Percentiles rank a stretch among this genome's conserved stretches.
Evolutionary conservation across 2,329 filamentous ascomycete genomes (phyloP).

Genomic region (Colletotrichum nymphaeae): DNA sequence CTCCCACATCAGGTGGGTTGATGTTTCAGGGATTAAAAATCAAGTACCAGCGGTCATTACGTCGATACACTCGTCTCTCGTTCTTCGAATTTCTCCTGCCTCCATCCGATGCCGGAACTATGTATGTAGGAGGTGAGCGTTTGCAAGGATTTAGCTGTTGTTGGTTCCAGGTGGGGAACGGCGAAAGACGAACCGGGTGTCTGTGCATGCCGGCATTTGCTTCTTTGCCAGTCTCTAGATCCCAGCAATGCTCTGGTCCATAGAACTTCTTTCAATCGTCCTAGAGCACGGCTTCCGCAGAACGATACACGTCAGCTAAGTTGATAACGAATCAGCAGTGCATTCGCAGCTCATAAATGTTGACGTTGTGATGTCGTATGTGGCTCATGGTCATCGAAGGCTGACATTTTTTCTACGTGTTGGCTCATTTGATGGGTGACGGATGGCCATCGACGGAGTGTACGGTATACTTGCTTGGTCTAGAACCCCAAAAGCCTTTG

Average conservation of each 20-base stretch:
- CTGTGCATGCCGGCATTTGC: slow-evolving; percentile 16
- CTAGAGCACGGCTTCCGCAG: background rate
- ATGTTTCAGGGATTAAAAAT: background rate
- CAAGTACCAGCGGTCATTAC: background rate
- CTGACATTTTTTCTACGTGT: background rate
- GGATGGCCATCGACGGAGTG: background rate
- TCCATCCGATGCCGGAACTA: background rate
- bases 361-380: background rate
- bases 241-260: background rate
- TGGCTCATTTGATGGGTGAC: background rate
- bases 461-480: background rate
- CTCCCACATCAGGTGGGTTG: background rate
- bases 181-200: slow-evolving; percentile 17
- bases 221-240: background rate
- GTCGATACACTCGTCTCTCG: background rate
- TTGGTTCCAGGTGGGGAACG: background rate
- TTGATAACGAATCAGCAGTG: too few relatives aligned
- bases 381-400: background rate
- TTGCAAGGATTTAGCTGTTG: slow-evolving; percentile 2
- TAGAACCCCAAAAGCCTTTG: background rate
- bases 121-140: background rate
- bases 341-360: background rate
- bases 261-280: background rate
- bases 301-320: background rate
- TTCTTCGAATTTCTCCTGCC: background rate